These are phyloP conservation scores for Eremothecium coryli DNA, from an alignment of 1,139 yeast genomes.

Conservation along the genomic window DNA sequence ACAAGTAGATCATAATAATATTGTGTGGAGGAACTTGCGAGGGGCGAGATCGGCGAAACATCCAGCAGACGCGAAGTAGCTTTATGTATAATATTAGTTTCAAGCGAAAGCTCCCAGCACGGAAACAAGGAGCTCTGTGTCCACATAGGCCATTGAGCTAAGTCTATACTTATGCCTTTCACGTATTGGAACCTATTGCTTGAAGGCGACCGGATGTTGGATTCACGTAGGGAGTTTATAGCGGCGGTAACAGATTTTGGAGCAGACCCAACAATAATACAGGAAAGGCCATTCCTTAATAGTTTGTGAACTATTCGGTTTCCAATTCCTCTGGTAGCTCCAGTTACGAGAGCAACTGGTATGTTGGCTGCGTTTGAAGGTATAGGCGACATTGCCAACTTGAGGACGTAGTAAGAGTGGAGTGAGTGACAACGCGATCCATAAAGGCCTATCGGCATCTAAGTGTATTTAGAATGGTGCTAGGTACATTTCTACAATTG, in stretches of 20 bases:
- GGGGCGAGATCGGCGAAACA: constrained; percentile 1
- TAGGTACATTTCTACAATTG: too few species aligned
- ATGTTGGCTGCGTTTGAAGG: too few species aligned
- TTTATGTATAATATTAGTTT: neutral
- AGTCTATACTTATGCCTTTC: constrained; percentile 43
- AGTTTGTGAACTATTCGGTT: constrained; percentile 49
- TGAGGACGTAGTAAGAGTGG: too few species aligned
- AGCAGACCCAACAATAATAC: constrained; percentile 55
- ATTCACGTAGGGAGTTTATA: neutral
- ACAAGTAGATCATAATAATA: constrained; percentile 34
- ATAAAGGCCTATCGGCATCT: too few species aligned
- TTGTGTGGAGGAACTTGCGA: constrained; percentile 1
- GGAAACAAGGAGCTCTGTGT: constrained; percentile 7
- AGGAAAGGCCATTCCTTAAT: constrained; percentile 52
- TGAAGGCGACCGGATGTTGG: neutral
- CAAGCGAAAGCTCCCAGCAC: constrained; percentile 1
- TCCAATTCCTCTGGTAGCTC: constrained; percentile 85
- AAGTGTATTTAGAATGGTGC: too few species aligned
- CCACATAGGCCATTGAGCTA: constrained; percentile 32
- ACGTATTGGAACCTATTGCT: constrained; percentile 6
- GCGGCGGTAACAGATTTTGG: constrained; percentile 29
- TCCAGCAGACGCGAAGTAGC: neutral
- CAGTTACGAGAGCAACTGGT: constrained; percentile 56
- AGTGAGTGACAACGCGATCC: too few species aligned
- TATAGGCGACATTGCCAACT: too few species aligned